phyloP scores from a whole-genome alignment of 345 rosid genomes.

The Barbarea vulgaris region DNA sequence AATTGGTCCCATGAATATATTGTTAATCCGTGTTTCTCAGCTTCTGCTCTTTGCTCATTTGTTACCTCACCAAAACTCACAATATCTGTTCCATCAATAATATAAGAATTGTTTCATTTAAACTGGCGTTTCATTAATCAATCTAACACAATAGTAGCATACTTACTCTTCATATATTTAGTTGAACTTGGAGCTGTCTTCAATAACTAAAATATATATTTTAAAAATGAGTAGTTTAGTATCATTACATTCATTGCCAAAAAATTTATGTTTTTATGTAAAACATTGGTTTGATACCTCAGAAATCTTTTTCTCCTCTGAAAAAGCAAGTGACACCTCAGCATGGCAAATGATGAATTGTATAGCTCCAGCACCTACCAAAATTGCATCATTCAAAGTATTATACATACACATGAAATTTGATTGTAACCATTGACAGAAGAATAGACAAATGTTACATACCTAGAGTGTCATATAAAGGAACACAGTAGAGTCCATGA shows the following conservation, averaged over 20 bases:
- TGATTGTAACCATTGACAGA: background rate
- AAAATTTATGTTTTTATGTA: background rate
- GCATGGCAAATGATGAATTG: constrained; percentile 88
- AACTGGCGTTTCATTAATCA: background rate
- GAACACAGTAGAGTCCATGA: constrained; percentile 95
- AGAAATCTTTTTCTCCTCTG: constrained; percentile 80
- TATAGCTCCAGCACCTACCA: constrained; percentile 88
- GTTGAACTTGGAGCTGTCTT: constrained; percentile 79
- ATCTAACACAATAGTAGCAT: background rate
- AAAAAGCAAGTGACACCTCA: constrained; percentile 84
- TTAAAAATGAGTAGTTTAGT: background rate
- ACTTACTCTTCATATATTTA: constrained; percentile 74
- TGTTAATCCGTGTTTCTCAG: constrained; percentile 58
- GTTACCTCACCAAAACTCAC: constrained; percentile 93
- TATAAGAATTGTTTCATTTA: constrained; percentile 14
- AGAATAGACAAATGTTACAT: constrained; percentile 24
- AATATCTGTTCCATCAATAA: constrained; percentile 58
- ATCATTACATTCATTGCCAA: background rate
- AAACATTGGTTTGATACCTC: constrained; percentile 54
- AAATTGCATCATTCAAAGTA: background rate
- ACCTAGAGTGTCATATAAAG: constrained; percentile 98
- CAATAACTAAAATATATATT: constrained; percentile 57
- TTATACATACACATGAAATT: background rate
- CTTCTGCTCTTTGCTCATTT: constrained; percentile 61
- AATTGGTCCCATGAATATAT: constrained; percentile 86